Base-by-base conservation (phyloP, 106 monocot genomes). In the Agapanthus africanus region DNA sequence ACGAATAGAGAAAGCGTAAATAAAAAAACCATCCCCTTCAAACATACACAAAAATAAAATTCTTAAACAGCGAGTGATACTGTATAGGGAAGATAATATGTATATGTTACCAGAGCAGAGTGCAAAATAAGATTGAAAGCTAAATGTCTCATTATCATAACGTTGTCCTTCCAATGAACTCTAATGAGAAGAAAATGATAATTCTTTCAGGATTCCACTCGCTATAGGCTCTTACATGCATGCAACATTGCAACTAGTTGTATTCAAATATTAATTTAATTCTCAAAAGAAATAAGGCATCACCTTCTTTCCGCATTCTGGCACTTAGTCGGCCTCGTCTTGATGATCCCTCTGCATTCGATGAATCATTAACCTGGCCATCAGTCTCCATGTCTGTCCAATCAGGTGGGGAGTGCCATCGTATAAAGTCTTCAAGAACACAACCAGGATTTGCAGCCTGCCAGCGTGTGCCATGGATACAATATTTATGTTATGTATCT, bases 381-480 rank as follows among this genome's bases (percentile, higher is more conserved):
- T 77, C 70, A 46, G 76, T 41, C 14, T 82, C 82, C 15, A 57
- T 69, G 6, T 87, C 90, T 18, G 65, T 76, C 90, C 94, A 94
- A 59, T 94, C 94, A 69, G 94, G 94, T 71, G 94, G 94, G 71
- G 94, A 94, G 60, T 94, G 80, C 94, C 94, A 94, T 71, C 94
- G 73, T 76, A 94, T 68, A 56, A 94, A 94, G 54, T 94, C 94
- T 74, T 90, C 94, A 26, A 94, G 69, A 69, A 90, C 79, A 70
- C 94, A 94, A 13, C 94, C 94, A 74, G 94, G 90, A 80, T 94
- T 94, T 62, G 94, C 94, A 62, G 94, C 94, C 94, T 94, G 78
- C 40, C 54, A 73, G n/a, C 38, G 28, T n/a, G 27, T 46, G 66
- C 63, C 26, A 37, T 52, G 26, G 37, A 61, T 72, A 46, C 19